Conservation (phyloP, 768 basidiomycete genomes). For the Tylopilus subfusipes region DNA sequence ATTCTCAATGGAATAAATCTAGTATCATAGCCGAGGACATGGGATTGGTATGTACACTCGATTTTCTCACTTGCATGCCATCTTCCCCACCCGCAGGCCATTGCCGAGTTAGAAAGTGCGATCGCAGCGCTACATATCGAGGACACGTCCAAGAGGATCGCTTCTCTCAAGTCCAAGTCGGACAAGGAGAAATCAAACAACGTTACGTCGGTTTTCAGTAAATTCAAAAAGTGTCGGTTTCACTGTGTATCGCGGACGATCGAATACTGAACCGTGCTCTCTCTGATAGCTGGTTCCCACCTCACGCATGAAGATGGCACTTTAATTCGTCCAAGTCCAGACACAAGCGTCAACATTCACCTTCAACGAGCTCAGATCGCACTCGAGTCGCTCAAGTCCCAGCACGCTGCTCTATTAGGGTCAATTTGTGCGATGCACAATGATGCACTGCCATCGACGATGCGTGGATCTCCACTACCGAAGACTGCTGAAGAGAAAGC, state of each 20-base stretch:
- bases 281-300: constrained; percentile 18
- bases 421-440: constrained; percentile 36
- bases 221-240: constrained; percentile 59
- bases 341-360: constrained; percentile 18
- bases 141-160: constrained; percentile 35
- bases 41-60: constrained; percentile 45
- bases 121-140: constrained; percentile 43
- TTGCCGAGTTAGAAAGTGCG: constrained; percentile 56
- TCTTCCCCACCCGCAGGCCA: constrained; percentile 39
- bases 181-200: constrained; percentile 46
- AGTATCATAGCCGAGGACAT: constrained; percentile 62
- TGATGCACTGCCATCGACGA: constrained; percentile 24
- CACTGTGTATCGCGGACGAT: background rate
- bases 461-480: constrained; percentile 37
- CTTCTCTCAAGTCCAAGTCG: constrained; percentile 32
- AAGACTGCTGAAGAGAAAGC: constrained; percentile 49
- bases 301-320: constrained; percentile 28
- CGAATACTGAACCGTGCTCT: constrained; percentile 1
- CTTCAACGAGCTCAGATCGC: constrained; percentile 46
- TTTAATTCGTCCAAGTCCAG: constrained; percentile 14
- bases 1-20: constrained; percentile 47
- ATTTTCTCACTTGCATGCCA: background rate
- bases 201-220: constrained; percentile 42
- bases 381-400: constrained; percentile 54
- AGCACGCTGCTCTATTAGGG: constrained; percentile 52